Evolutionary conservation across 1,139 yeast species (phyloP).

Genomic region (Yamadazyma atlantica): DNA sequence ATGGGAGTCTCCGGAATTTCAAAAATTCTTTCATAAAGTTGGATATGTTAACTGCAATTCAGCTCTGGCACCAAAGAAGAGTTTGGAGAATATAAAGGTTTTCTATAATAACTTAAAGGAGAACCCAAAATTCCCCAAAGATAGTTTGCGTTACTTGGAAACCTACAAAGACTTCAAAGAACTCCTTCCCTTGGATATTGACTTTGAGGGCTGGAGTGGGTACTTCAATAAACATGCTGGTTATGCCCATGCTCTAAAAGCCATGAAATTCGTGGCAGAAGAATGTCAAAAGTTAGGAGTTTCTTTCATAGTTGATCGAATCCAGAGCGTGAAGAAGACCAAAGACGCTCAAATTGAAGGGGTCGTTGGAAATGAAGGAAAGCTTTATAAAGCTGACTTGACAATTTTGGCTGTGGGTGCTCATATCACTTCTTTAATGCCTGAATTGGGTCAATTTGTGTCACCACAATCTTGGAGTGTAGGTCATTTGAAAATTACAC

Average conservation of each 20-base stretch:
- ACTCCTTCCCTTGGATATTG: conserved; percentile 10
- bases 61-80: conserved; percentile 12
- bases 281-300: conserved; percentile 31
- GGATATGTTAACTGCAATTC: conserved; percentile 17
- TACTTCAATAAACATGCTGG: conserved; percentile 17
- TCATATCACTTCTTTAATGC: conserved; percentile 28
- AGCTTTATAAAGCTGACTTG: conserved; percentile 21
- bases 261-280: conserved; percentile 16
- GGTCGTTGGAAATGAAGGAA: conserved; percentile 8
- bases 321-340: conserved; percentile 18
- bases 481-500: conserved; percentile 36
- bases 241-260: conserved; percentile 16
- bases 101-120: conserved; percentile 10
- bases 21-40: conserved; percentile 11
- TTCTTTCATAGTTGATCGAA: conserved; percentile 28
- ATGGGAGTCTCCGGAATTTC: conserved; percentile 16
- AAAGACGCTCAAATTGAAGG: conserved; percentile 13
- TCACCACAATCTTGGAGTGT: conserved; percentile 32
- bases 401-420: conserved; percentile 39
- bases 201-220: conserved; percentile 16
- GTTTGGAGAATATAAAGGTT: conserved; percentile 5
- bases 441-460: conserved; percentile 28
- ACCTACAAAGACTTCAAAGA: conserved; percentile 11
- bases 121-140: conserved; percentile 11
- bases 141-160: conserved; percentile 5